These are phyloP conservation scores for Elaeis oleifera DNA, from an alignment of 202 grass and related monocot genomes.

Conservation along the genomic window DNA sequence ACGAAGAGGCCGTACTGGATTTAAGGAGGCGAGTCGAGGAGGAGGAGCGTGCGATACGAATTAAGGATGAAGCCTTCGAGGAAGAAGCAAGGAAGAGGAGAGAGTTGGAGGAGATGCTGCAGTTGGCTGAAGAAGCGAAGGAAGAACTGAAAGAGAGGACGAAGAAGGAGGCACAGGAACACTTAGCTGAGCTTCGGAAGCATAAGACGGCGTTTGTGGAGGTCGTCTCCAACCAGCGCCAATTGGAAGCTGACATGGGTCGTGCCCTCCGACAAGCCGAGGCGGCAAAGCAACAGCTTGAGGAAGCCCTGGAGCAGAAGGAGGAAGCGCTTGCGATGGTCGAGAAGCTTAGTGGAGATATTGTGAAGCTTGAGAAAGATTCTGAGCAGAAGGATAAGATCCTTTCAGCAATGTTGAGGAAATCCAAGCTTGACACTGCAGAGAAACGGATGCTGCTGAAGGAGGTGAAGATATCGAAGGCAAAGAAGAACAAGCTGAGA, in stretches of 20 bases:
- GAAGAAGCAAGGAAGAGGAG: constrained; percentile 30
- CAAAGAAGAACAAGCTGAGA: constrained; percentile 54
- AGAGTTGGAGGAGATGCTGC: constrained; percentile 38
- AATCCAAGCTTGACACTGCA: constrained; percentile 69
- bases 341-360: constrained; percentile 38
- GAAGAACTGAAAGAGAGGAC: constrained; percentile 40
- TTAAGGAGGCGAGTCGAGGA: constrained; percentile 39
- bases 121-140: constrained; percentile 18
- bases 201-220: constrained; percentile 53
- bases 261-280: constrained; percentile 37
- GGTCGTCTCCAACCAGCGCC: constrained; percentile 51
- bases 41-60: constrained; percentile 17
- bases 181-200: constrained; percentile 47
- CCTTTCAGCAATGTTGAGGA: constrained; percentile 70
- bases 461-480: constrained; percentile 58
- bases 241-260: constrained; percentile 51
- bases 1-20: constrained; percentile 26
- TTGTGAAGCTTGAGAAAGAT: constrained; percentile 39
- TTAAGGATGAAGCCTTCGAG: constrained; percentile 38
- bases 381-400: constrained; percentile 81
- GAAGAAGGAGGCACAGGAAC: constrained; percentile 33
- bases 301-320: constrained; percentile 21
- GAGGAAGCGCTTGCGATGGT: constrained; percentile 32
- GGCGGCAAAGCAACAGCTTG: constrained; percentile 32
- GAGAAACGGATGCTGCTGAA: constrained; percentile 62